Percentiles rank a stretch among this genome's conserved stretches.
Evolutionary conservation across 371 early-diverging fungal species (phyloP).

Genomic region (Chytridium lagenaria): DNA sequence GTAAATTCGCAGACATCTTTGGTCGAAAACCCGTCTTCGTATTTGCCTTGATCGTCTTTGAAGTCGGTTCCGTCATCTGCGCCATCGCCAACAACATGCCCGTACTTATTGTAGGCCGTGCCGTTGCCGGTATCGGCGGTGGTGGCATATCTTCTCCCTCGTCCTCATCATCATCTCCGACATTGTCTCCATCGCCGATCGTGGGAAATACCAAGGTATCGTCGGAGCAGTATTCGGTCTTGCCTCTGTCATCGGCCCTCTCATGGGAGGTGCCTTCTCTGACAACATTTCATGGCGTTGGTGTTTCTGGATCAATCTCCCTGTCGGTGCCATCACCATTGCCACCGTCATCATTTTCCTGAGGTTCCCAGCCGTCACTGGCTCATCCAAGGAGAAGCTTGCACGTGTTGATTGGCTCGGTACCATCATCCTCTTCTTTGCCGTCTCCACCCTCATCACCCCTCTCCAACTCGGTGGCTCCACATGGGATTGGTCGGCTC

Average conservation of each 20-base stretch:
- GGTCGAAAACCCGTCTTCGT: constrained; percentile 58
- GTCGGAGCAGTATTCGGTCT: constrained; percentile 34
- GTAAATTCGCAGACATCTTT: constrained; percentile 37
- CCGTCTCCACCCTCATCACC: constrained; percentile 35
- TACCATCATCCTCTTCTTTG: constrained; percentile 24
- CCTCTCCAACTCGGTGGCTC: constrained; percentile 50
- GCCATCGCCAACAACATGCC: constrained; percentile 64
- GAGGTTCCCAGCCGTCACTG: constrained; percentile 37
- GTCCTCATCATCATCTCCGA: constrained; percentile 35
- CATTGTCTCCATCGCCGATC: constrained; percentile 30
- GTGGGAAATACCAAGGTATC: constrained; percentile 36
- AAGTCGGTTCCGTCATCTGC: constrained; percentile 64
- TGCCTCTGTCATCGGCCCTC: constrained; percentile 44
- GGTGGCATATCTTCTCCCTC: constrained; percentile 33
- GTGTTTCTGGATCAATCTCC: constrained; percentile 60
- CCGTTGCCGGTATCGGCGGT: constrained; percentile 54
- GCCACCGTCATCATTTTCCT: constrained; percentile 60
- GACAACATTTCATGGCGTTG: constrained; percentile 49
- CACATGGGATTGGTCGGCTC: constrained; percentile 47
- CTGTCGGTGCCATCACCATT: constrained; percentile 59
- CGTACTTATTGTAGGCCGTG: constrained; percentile 68
- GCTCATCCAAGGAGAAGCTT: constrained; percentile 52
- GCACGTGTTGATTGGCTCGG: constrained; percentile 65
- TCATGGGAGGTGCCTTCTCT: constrained; percentile 49
- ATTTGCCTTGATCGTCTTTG: constrained; percentile 65